A percentile compares a stretch with the other conserved stretches of the same genome.
These are phyloP conservation scores for Lagerstroemia speciosa DNA, from an alignment of 345 rosid species.

Conservation along the genomic window DNA sequence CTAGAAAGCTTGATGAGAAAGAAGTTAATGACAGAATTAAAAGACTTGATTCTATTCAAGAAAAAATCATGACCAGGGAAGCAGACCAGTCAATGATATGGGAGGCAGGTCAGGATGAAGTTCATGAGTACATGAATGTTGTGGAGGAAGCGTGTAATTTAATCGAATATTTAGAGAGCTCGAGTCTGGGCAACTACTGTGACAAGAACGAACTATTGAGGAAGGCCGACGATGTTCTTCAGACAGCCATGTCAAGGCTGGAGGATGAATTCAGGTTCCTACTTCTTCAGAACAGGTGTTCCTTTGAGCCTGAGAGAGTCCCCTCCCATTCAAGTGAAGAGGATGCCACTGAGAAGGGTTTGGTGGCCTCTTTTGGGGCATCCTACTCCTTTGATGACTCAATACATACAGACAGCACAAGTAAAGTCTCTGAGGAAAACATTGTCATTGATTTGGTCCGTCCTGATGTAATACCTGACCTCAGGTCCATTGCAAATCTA, in stretches of 20 bases:
- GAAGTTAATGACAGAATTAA: conserved; percentile 32
- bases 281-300: conserved; percentile 54
- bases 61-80: conserved; percentile 63
- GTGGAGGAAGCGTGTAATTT: conserved; percentile 44
- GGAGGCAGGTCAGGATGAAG: conserved; percentile 52
- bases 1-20: conserved; percentile 18
- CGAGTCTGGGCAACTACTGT: conserved; percentile 15
- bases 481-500: conserved; percentile 54
- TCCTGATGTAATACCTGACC: conserved; percentile 55
- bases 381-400: conserved; percentile 53
- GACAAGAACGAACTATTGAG: conserved; percentile 33
- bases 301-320: conserved; percentile 56
- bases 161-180: conserved; percentile 45
- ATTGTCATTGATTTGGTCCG: conserved; percentile 49
- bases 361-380: conserved; percentile 45
- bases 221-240: conserved; percentile 72
- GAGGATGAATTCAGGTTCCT: conserved; percentile 77
- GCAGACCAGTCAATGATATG: conserved; percentile 69
- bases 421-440: conserved; percentile 47
- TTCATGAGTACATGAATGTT: conserved; percentile 39
- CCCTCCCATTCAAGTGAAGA: conserved; percentile 68
- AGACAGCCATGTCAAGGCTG: conserved; percentile 73
- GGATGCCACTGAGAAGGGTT: conserved; percentile 41
- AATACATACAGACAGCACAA: conserved; percentile 37
- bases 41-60: conserved; percentile 41